Conservation (phyloP, 1,139 yeast species). For the Schwanniomyces etchellsii region DNA sequence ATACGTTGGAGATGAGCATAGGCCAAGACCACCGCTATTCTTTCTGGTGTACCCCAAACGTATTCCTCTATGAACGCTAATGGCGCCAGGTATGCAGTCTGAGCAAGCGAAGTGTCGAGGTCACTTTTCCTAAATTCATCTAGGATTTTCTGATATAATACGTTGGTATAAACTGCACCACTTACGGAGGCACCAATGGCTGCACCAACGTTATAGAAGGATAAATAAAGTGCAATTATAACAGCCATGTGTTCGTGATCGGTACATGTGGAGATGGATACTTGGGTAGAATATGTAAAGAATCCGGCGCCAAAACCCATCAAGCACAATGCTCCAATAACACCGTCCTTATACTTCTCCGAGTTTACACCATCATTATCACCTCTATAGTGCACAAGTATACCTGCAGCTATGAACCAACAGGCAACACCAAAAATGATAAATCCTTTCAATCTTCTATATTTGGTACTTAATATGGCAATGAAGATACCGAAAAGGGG, state of each 20-base stretch:
- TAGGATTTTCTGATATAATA: too few relatives aligned
- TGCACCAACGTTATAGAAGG: conserved; percentile 55
- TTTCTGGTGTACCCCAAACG: conserved; percentile 57
- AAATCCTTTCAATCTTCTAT: conserved; percentile 57
- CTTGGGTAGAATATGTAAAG: conserved; percentile 55
- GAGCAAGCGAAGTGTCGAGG: conserved; percentile 23
- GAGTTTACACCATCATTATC: conserved; percentile 31
- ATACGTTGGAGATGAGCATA: conserved; percentile 57
- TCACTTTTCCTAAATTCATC: conserved; percentile 10
- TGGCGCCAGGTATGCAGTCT: conserved; percentile 50
- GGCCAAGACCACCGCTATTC: conserved; percentile 51
- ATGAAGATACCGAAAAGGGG: conserved; percentile 53
- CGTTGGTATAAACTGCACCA: conserved; percentile 61
- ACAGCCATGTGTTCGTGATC: conserved; percentile 64
- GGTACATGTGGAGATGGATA: conserved; percentile 48
- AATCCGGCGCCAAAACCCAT: conserved; percentile 73
- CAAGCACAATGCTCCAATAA: conserved; percentile 60
- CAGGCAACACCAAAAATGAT: conserved; percentile 50
- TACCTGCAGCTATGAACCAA: conserved; percentile 55
- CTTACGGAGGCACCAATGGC: conserved; percentile 51
- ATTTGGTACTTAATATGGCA: conserved; percentile 43
- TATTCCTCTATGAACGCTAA: conserved; percentile 38
- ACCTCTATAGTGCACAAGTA: conserved; percentile 54
- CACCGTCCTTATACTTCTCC: conserved; percentile 45
- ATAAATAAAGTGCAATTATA: conserved; percentile 49